Percentiles rank a stretch among this genome's conserved stretches.
Conservation (phyloP, 2,329 filamentous ascomycete genomes). For the Aspergillus arachidicola region DNA sequence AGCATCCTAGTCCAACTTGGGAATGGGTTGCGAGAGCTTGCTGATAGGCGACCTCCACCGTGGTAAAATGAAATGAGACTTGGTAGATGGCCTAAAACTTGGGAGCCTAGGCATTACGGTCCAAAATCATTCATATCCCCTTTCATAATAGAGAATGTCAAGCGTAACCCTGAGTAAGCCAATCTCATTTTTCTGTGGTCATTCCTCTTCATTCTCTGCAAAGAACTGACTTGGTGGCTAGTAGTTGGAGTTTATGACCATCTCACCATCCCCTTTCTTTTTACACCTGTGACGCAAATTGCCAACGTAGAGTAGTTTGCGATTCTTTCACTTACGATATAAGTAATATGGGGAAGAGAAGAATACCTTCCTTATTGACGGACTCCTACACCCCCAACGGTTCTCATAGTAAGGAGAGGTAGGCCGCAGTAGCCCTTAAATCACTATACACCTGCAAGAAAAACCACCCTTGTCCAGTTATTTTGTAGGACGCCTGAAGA, state of each 20-base stretch:
- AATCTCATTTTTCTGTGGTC: not conserved
- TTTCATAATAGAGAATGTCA: not conserved
- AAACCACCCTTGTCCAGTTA: too few species aligned
- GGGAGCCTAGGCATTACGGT: not conserved
- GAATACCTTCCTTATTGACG: too few species aligned
- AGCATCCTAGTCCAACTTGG: not conserved
- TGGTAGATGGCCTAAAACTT: not conserved
- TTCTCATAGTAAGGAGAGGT: too few species aligned
- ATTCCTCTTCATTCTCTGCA: not conserved
- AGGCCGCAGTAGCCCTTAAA: too few species aligned
- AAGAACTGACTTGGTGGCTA: not conserved
- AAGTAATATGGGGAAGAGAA: too few species aligned
- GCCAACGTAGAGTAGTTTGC: not conserved
- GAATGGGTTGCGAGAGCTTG: conserved; percentile 1
- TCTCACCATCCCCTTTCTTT: too few species aligned
- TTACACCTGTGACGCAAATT: not conserved
- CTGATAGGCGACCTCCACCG: not conserved
- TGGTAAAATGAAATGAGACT: not conserved
- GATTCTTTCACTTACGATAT: not conserved
- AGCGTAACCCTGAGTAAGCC: not conserved
- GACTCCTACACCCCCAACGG: too few species aligned
- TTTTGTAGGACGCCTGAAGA: too few species aligned
- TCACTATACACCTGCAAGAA: too few species aligned
- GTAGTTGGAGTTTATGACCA: not conserved
- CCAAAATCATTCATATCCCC: too few species aligned